phyloP scores from a whole-genome alignment of 495 filamentous ascomycete genomes.

The Hyaloscypha hepaticicola region DNA sequence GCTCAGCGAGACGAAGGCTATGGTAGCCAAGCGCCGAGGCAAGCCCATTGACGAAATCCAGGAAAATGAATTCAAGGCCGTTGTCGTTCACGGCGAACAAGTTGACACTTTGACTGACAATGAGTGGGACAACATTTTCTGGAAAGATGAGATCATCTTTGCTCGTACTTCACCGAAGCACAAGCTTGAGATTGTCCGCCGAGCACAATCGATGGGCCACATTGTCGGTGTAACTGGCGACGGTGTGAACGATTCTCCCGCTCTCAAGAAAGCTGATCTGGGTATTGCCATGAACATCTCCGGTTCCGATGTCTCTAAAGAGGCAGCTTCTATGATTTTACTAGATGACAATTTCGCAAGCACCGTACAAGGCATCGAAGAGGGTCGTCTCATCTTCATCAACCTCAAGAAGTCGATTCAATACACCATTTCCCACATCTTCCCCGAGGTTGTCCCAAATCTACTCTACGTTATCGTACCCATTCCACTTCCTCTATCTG shows the following conservation, averaged over 20 bases:
- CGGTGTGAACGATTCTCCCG: slow-evolving; percentile 84
- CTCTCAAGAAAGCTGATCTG: slow-evolving; percentile 76
- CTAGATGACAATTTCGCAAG: slow-evolving; percentile 78
- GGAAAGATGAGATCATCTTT: slow-evolving; percentile 53
- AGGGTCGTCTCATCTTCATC: slow-evolving; percentile 63
- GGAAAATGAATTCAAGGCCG: slow-evolving; percentile 24
- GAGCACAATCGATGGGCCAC: slow-evolving; percentile 35
- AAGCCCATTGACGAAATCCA: slow-evolving; percentile 17
- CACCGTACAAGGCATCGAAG: slow-evolving; percentile 65
- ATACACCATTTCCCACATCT: slow-evolving; percentile 34
- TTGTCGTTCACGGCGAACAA: slow-evolving; percentile 37
- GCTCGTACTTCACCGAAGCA: slow-evolving; percentile 70
- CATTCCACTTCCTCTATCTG: slow-evolving; percentile 36
- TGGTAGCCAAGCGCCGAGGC: slow-evolving; percentile 22
- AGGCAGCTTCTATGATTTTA: slow-evolving; percentile 79
- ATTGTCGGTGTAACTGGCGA: slow-evolving; percentile 89
- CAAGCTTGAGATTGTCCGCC: slow-evolving; percentile 70
- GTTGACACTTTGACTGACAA: slow-evolving; percentile 33
- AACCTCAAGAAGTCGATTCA: slow-evolving; percentile 61
- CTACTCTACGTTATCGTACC: slow-evolving; percentile 40
- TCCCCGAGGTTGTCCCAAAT: slow-evolving; percentile 41
- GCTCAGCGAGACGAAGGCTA: slow-evolving; percentile 29
- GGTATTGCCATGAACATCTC: slow-evolving; percentile 79
- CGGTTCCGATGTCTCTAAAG: slow-evolving; percentile 84
- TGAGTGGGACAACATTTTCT: slow-evolving; percentile 44